phyloP scores from a whole-genome alignment of 345 rosid species.

The Eucalyptus viminalis region DNA sequence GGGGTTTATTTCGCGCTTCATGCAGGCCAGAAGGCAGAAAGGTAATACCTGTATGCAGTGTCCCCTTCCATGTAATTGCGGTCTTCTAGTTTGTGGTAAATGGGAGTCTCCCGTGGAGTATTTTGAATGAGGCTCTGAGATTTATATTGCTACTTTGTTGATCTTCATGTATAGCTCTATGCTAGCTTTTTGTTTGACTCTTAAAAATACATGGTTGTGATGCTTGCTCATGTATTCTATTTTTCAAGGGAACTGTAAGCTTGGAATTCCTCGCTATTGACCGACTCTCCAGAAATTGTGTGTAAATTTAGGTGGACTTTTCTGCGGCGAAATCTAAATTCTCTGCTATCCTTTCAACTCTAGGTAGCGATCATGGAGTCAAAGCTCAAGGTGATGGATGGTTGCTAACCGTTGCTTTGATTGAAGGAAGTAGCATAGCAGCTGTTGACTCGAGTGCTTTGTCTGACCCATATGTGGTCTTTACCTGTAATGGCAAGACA shows the following conservation, averaged over 20 bases:
- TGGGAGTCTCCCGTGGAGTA: background rate
- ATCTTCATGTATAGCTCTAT: background rate
- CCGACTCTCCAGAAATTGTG: background rate
- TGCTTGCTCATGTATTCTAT: background rate
- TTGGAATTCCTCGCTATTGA: background rate
- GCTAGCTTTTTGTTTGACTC: background rate
- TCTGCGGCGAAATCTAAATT: background rate
- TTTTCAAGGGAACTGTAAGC: background rate
- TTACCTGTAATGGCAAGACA: conserved; percentile 81
- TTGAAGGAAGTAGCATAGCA: conserved; percentile 77
- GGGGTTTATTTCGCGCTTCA: conserved; percentile 59
- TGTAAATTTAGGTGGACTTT: background rate
- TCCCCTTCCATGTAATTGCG: background rate
- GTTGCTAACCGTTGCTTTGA: conserved; percentile 86
- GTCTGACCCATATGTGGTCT: conserved; percentile 90
- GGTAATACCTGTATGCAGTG: conserved; percentile 19
- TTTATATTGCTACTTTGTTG: background rate
- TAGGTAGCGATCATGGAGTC: conserved; percentile 91
- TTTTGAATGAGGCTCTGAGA: background rate
- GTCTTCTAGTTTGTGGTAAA: background rate
- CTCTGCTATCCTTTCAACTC: background rate
- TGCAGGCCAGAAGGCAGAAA: conserved; percentile 80
- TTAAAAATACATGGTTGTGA: background rate
- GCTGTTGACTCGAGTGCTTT: conserved; percentile 87
- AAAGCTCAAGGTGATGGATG: conserved; percentile 98